Base-by-base conservation (phyloP, 768 basidiomycete genomes). In the Suillus decipiens region DNA sequence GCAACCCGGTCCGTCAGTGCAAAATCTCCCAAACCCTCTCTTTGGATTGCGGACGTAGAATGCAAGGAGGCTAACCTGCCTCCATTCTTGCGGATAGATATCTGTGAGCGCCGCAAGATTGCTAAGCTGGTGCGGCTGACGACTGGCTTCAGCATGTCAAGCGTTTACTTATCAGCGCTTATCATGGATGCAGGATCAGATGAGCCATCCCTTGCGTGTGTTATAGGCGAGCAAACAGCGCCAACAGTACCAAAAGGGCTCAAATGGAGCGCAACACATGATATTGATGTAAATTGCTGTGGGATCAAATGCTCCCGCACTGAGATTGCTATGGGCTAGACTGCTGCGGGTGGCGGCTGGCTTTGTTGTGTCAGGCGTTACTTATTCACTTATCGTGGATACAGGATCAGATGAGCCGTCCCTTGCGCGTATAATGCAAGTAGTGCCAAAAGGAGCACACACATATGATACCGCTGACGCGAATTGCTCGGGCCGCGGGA, bases 11-110 rank as follows among this genome's bases (percentile, higher is more conserved):
- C 72, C 28, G 43, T 64, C 9, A 76, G 59, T 7, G 66, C 43
- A 51, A 68, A 66, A 14, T 84, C 82, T 57, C 79, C 79, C 61
- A 82, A 79, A 5, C 31, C 11, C 19, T 53, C 51, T 53, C 28
- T 31, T 19, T n/a, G 33, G 19, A 53, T 53, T 19, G 19, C 51
- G 33, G 28, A 28, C 28, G 28, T 3, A 12, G 51, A n/a, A 33
- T 34, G 51, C 51, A 33, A 53, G 19, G 51, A 53, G 33, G 51
- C 19, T 53, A n/a, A 53, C 11, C 33, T 53, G 33, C 33, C 51
- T 34, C 51, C 19, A n/a, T 2, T 53, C 51, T n/a, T 53, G 31
- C n/a, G 5, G 11, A 53, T 53, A 53, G 51, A 53, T 33, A 33
- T 12, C 19, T 11, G 31, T 12, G 51, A 12, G 51, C 19, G 51